These are phyloP conservation scores for Pholiota microspora DNA, from an alignment of 768 basidiomycete genomes.

Conservation along the genomic window DNA sequence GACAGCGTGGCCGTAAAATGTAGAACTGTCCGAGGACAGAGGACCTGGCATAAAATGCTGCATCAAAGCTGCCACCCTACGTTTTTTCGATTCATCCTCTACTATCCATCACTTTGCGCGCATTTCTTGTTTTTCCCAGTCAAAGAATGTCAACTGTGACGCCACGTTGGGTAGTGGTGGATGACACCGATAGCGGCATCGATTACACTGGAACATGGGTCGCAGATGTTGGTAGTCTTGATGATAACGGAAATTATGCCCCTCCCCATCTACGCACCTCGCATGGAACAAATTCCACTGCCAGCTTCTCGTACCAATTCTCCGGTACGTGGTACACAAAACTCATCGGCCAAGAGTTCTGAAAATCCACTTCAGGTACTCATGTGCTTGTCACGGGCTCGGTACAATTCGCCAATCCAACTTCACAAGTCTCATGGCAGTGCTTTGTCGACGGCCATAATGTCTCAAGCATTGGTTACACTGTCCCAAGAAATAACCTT, in stretches of 20 bases:
- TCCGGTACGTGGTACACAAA: conserved; percentile 1
- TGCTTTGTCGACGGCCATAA: conserved; percentile 25
- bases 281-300: conserved; percentile 16
- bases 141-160: too few relatives aligned
- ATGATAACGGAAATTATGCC: conserved; percentile 16
- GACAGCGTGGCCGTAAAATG: too few relatives aligned
- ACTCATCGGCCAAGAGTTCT: neutral
- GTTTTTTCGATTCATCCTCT: too few relatives aligned
- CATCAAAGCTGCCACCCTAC: too few relatives aligned
- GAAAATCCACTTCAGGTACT: too few relatives aligned
- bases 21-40: too few relatives aligned
- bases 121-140: too few relatives aligned
- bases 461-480: neutral
- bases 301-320: conserved; percentile 18
- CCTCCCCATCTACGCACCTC: conserved; percentile 18
- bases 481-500: conserved; percentile 18
- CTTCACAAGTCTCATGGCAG: conserved; percentile 11
- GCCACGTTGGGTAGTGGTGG: conserved; percentile 14
- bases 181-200: conserved; percentile 21
- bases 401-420: neutral
- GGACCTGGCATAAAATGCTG: too few relatives aligned
- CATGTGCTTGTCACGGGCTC: neutral
- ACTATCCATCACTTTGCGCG: too few relatives aligned
- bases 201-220: conserved; percentile 19
- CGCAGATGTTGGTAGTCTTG: conserved; percentile 11